A percentile compares a stretch with the other conserved stretches of the same genome.
These are phyloP conservation scores for Crassisporium funariophilum DNA, from an alignment of 768 basidiomycete species.

Conservation along the genomic window DNA sequence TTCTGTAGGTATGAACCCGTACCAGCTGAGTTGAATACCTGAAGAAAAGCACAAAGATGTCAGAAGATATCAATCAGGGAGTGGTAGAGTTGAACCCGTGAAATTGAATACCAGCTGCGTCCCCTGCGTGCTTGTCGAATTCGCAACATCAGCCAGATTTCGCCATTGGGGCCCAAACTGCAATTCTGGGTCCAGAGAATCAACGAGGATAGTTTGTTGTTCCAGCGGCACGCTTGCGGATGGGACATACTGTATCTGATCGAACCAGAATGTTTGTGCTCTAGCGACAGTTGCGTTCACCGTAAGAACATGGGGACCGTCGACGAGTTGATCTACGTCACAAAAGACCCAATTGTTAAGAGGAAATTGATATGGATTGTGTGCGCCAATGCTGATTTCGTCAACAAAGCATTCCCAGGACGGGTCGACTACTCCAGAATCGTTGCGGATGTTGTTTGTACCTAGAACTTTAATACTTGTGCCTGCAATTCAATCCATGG, in stretches of 20 bases:
- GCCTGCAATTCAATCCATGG: not conserved
- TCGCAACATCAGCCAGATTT: too few relatives aligned
- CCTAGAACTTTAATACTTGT: not conserved
- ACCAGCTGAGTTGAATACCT: slow-evolving; percentile 27
- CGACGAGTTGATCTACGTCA: slow-evolving; percentile 10
- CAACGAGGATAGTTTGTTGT: slow-evolving; percentile 11
- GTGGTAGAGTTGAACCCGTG: too few relatives aligned
- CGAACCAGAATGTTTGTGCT: slow-evolving; percentile 32
- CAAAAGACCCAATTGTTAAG: slow-evolving; percentile 21
- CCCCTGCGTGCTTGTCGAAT: too few relatives aligned
- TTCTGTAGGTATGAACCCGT: slow-evolving; percentile 23
- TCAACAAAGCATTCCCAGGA: slow-evolving; percentile 13
- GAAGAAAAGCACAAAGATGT: not conserved
- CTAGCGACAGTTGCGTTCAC: slow-evolving; percentile 25
- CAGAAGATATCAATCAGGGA: not conserved
- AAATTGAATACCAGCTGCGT: too few relatives aligned
- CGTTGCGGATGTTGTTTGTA: slow-evolving; percentile 6
- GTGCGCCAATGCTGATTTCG: slow-evolving; percentile 1
- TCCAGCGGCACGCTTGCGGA: slow-evolving; percentile 12
- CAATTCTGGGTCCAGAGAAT: slow-evolving; percentile 13
- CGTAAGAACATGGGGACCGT: slow-evolving; percentile 27
- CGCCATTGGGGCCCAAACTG: slow-evolving; percentile 7
- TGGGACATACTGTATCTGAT: slow-evolving; percentile 28
- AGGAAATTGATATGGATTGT: not conserved
- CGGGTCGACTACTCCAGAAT: slow-evolving; percentile 12